phyloP scores from a whole-genome alignment of 202 grass and related monocot genomes.

The Setaria viridis region DNA sequence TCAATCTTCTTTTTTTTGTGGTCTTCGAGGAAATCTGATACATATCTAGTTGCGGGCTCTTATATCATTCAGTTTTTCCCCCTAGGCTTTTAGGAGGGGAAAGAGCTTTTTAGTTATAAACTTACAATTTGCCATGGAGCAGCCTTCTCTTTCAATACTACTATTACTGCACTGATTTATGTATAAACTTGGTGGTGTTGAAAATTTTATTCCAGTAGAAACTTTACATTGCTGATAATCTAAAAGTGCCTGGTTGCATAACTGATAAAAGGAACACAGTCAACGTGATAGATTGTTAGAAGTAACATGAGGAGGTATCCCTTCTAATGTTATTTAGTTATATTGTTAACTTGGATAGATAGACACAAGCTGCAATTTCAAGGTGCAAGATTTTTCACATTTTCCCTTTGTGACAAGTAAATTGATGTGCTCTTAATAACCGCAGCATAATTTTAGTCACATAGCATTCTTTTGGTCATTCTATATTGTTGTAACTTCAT shows the following conservation, averaged over 20 bases:
- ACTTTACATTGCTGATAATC: neutral
- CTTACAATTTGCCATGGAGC: neutral
- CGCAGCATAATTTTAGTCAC: conserved; percentile 3
- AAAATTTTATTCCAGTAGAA: neutral
- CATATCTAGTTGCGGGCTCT: neutral
- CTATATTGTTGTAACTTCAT: conserved; percentile 21
- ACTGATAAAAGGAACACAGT: conserved; percentile 10
- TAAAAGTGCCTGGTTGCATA: neutral
- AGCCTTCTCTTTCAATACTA: neutral
- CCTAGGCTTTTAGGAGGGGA: neutral
- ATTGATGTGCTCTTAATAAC: conserved; percentile 1
- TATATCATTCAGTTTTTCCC: neutral
- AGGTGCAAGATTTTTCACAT: neutral
- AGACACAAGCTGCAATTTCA: neutral
- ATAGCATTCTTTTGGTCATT: neutral
- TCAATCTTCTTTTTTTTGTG: neutral
- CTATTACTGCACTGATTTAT: neutral
- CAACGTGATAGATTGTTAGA: neutral
- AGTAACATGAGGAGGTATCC: neutral
- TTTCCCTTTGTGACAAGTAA: neutral
- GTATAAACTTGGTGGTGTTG: neutral
- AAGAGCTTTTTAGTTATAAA: neutral
- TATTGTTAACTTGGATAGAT: neutral
- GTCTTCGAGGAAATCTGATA: neutral
- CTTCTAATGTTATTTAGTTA: conserved; percentile 7